Conservation (phyloP, 257 asterid genomes). For the Solanum chiquidenum region DNA sequence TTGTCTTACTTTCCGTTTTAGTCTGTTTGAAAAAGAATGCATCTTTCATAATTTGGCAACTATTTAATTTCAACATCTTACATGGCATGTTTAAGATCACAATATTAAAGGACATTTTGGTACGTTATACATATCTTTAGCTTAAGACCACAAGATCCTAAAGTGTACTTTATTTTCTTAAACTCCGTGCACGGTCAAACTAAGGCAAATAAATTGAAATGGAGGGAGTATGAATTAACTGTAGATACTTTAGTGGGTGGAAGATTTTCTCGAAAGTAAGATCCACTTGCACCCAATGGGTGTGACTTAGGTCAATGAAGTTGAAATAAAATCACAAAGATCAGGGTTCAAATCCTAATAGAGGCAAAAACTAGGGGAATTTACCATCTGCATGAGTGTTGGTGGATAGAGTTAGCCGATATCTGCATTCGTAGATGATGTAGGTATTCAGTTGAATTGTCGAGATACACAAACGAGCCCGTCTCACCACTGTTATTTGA, state of each 20-base stretch:
- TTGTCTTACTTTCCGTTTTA: neutral
- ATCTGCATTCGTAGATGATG: neutral
- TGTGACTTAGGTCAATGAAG: neutral
- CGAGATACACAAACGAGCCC: too few species aligned
- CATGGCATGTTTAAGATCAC: neutral
- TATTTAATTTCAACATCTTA: neutral
- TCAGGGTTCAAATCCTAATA: neutral
- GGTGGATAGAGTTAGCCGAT: neutral
- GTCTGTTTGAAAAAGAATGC: neutral
- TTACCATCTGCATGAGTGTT: neutral
- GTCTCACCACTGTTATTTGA: too few species aligned
- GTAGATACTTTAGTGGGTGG: neutral
- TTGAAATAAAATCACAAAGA: neutral
- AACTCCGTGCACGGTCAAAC: neutral
- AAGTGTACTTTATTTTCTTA: neutral
- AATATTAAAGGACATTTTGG: neutral
- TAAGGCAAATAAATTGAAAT: neutral
- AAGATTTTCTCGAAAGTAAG: neutral
- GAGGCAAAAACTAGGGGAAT: neutral
- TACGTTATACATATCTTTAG: neutral
- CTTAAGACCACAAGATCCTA: neutral
- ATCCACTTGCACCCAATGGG: neutral
- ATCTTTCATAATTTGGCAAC: neutral
- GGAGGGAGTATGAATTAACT: neutral
- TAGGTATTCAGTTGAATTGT: too few species aligned